Conservation (phyloP, 2,329 filamentous ascomycete species). For the Fonsecaea pedrosoi region DNA sequence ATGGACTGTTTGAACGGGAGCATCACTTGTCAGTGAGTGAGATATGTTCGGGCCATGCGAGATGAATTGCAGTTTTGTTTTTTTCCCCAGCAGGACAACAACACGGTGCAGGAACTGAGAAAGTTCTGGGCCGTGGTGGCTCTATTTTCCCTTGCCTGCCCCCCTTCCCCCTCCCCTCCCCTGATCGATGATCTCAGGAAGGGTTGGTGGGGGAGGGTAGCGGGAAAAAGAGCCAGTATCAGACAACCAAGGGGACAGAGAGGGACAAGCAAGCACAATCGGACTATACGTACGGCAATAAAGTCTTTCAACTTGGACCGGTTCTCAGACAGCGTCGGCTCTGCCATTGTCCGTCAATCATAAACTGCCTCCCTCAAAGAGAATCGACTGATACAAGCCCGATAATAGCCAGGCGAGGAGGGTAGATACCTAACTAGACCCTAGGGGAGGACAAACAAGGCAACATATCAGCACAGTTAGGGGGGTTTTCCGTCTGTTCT, state of each 20-base stretch:
- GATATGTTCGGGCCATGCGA: not conserved
- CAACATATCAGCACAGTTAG: not conserved
- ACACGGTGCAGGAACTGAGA: too few relatives aligned
- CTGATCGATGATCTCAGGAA: not conserved
- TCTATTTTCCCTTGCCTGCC: not conserved
- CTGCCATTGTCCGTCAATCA: conserved; percentile 12
- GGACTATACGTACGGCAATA: conserved; percentile 31
- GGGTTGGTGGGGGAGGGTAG: not conserved
- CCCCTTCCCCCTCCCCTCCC: not conserved
- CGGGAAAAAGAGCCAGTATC: not conserved
- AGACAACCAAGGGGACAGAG: not conserved
- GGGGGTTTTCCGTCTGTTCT: too few relatives aligned
- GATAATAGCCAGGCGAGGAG: not conserved
- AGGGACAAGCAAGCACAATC: conserved; percentile 5
- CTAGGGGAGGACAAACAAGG: not conserved
- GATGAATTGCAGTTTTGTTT: not conserved
- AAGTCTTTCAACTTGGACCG: conserved; percentile 45
- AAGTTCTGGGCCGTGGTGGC: not conserved
- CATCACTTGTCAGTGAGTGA: not conserved
- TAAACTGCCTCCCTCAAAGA: not conserved
- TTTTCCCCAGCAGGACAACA: not conserved
- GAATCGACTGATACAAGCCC: not conserved
- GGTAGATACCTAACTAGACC: not conserved
- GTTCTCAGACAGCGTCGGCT: conserved; percentile 30
- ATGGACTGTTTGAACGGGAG: conserved; percentile 60